Base-by-base conservation (phyloP, 1,284 basidiomycete genomes). In the Phellopilus nigrolimitatus region DNA sequence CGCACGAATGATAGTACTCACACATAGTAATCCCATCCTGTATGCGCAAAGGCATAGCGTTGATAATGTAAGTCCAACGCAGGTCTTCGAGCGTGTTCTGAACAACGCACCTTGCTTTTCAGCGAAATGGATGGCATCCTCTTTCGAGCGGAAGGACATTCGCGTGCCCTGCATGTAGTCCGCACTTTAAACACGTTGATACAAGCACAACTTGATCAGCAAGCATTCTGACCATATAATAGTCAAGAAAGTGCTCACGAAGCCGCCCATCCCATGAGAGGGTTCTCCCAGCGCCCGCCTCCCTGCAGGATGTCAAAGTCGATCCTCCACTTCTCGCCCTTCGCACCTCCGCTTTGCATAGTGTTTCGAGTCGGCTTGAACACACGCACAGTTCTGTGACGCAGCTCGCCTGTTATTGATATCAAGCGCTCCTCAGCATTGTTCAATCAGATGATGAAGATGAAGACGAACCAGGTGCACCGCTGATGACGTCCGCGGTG, bases 131-230 rank as follows among this genome's bases (percentile, higher is more conserved):
- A 97, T 78, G 21, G 97, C 95, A 63, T 94, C 93, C 65, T 95
- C 92, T 70, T 90, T 91, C 47, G 83, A 84, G 59, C 80, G 79
- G 80, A 99, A 99, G 38, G 85, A 80, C 63, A 98, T 62, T 13
- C 86, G 82, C 2, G 91, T 91, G 25, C 90, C 94, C 68, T 99
- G 95, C 85, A 98, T 89, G 71, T 97, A 98, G 71, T 99, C 95
- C 55, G 92, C 95, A 51, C 92, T 94, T 60, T 37, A 39, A 34
- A 50, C n/a, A 31, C 41, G 15, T 27, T 22, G 40, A 22, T 21
- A 34, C 45, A n/a, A 43, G 17, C 46, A 31, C 24, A n/a, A 22
- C 45, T 36, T 12, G 27, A 45, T 22, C 3, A 39, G 53, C 13
- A 48, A 28, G 24, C 5, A 15, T 39, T 25, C 30, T 4, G n/a